Evolutionary conservation across 345 rosid species (phyloP), one percentile per base, ranked within the genome.

Genomic region (Xanthoceras sorbifolium): DNA sequence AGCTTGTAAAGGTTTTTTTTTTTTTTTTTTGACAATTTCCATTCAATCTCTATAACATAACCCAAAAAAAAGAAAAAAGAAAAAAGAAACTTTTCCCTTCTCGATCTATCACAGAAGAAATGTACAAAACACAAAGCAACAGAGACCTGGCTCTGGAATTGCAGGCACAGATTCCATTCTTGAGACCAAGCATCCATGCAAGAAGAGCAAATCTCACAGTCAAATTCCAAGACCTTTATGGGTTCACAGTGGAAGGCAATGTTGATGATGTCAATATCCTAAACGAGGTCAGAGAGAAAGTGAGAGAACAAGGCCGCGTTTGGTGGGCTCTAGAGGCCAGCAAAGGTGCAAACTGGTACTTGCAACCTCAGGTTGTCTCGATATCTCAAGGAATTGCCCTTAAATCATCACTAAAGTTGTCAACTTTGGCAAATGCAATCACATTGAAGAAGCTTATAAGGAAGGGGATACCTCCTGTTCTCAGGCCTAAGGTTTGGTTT

Each of bases 261-360:
- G 99, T 97, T 69, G 99, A 97, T 82, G 98, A 97, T 80, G 99
- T 94, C 0, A 97, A 97, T 68, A 82, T 97, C 6, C 69, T 97
- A 83, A 97, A 97, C 64, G 99, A 97, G 86, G 97, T 97, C 0
- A 88, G 99, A 46, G 99, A 97, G 89, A 97, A 90, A 85, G 99
- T 97, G 36, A 88, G 98, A 84, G 86, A 90, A 64, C 99, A 97
- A 78, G 98, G 97, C 62, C 83, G 97, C 17, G 97, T 97, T 40
- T 97, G 99, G 99, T 97, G 99, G 99, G 90, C 92, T 14, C 76
- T 97, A 17, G 99, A 97, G 87, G 98, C 99, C 34, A 97, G 94
- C 89, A 97, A 97, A 83, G 99, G 99, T 29, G 97, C 98, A 26
- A 97, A 97, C 82, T 97, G 99, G 99, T 97, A 97, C 83, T 84